These are phyloP conservation scores for Pleurotus eryngii DNA, from an alignment of 768 basidiomycete genomes.

Conservation along the genomic window DNA sequence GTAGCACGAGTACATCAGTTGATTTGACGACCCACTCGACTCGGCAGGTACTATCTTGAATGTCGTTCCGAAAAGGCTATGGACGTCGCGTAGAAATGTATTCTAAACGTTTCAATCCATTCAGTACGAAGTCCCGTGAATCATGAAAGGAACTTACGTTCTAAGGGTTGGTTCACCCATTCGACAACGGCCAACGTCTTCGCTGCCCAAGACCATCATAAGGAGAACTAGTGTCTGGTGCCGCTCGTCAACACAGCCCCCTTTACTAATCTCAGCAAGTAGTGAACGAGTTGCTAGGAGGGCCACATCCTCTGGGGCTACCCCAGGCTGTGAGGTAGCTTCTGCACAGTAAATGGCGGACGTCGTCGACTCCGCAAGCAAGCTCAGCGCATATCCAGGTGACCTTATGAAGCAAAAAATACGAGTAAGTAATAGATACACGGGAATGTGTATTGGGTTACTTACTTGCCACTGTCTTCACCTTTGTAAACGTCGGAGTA, in stretches of 20 bases:
- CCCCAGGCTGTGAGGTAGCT: conserved; percentile 75
- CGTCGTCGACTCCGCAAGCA: conserved; percentile 91
- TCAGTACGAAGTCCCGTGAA: neutral
- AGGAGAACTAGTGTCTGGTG: conserved; percentile 85
- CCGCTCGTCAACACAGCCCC: conserved; percentile 88
- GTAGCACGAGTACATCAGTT: conserved; percentile 85
- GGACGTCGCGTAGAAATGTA: conserved; percentile 88
- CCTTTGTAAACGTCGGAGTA: conserved; percentile 99
- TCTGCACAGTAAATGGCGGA: conserved; percentile 86
- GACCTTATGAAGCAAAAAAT: conserved; percentile 52
- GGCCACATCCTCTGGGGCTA: conserved; percentile 92
- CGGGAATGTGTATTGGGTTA: conserved; percentile 5
- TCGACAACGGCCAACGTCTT: conserved; percentile 88
- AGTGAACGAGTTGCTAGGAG: conserved; percentile 76
- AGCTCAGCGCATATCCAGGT: conserved; percentile 89
- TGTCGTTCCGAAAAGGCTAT: conserved; percentile 80
- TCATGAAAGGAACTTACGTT: conserved; percentile 49
- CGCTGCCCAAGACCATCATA: conserved; percentile 95
- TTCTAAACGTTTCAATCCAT: conserved; percentile 41
- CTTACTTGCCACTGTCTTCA: conserved; percentile 94
- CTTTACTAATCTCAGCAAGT: conserved; percentile 71
- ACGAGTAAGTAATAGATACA: neutral
- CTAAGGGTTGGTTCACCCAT: conserved; percentile 81
- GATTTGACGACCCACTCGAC: conserved; percentile 45
- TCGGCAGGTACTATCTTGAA: conserved; percentile 84